phyloP scores from a whole-genome alignment of 352 stramenopile genomes.

The Pythium chondricola region DNA sequence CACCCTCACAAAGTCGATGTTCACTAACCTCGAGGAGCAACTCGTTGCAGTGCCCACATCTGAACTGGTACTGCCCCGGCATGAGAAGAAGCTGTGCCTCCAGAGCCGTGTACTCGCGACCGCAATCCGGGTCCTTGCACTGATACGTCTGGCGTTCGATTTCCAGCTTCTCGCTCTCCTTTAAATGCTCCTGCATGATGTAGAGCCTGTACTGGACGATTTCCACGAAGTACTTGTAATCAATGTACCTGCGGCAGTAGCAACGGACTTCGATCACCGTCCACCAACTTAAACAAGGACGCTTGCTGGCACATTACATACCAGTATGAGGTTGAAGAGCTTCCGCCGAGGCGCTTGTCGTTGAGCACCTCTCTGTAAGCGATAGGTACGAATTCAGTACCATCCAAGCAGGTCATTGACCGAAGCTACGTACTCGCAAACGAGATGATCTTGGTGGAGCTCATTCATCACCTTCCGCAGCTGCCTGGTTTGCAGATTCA shows the following conservation, averaged over 20 bases:
- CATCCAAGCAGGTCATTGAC: not conserved
- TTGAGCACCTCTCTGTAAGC: constrained; percentile 73
- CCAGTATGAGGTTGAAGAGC: constrained; percentile 85
- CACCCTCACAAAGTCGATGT: no score
- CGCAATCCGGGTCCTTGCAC: constrained; percentile 80
- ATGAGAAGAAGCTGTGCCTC: constrained; percentile 80
- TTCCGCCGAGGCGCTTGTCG: constrained; percentile 78
- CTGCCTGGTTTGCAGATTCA: constrained; percentile 86
- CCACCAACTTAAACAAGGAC: not conserved
- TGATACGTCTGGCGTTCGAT: constrained; percentile 85
- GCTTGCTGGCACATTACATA: no score
- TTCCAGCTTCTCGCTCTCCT: constrained; percentile 80
- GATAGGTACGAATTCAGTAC: not conserved
- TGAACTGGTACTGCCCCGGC: constrained; percentile 79
- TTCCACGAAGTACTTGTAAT: constrained; percentile 91
- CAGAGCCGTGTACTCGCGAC: constrained; percentile 81
- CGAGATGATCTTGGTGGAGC: constrained; percentile 77
- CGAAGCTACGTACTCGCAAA: constrained; percentile 62
- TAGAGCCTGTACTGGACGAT: constrained; percentile 86
- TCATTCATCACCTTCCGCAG: constrained; percentile 88
- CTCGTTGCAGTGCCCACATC: constrained; percentile 83
- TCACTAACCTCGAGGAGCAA: constrained; percentile 70
- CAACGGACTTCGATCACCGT: not conserved
- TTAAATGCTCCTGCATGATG: constrained; percentile 83
- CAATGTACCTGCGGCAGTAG: constrained; percentile 60